phyloP scores from a whole-genome alignment of 108 stramenopile species.

The Cyclotella cryptica region DNA sequence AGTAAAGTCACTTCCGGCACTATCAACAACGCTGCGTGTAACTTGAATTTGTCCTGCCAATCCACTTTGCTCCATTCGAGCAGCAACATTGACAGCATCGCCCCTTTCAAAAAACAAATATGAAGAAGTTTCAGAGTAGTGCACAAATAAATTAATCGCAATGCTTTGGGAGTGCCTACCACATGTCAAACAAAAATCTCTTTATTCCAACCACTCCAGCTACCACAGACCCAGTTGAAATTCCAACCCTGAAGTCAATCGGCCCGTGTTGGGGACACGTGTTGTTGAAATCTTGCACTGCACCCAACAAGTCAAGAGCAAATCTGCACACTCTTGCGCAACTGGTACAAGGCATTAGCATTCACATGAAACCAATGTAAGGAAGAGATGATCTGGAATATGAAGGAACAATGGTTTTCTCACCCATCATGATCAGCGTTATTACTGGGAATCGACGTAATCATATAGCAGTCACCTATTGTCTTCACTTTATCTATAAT shows the following conservation, averaged over 20 bases:
- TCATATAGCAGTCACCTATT: constrained; percentile 58
- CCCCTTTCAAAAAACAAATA: constrained; percentile 14
- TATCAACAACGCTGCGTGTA: constrained; percentile 46
- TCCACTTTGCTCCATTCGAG: constrained; percentile 63
- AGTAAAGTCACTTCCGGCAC: constrained; percentile 25
- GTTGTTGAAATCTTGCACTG: constrained; percentile 43
- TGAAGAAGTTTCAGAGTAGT: background rate
- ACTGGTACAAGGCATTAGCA: background rate
- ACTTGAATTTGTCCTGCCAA: constrained; percentile 57
- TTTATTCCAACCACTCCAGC: constrained; percentile 65
- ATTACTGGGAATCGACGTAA: constrained; percentile 50
- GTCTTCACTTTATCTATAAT: constrained; percentile 19
- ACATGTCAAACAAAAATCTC: constrained; percentile 62
- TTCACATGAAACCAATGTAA: background rate
- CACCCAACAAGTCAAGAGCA: constrained; percentile 59
- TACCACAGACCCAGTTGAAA: constrained; percentile 60
- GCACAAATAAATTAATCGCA: background rate
- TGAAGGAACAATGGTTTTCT: background rate
- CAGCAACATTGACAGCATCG: constrained; percentile 54
- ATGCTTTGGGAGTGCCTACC: constrained; percentile 28
- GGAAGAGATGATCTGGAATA: no score
- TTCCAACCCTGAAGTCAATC: constrained; percentile 46
- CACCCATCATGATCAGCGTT: constrained; percentile 46
- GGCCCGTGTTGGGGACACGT: constrained; percentile 32
- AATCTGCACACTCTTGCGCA: constrained; percentile 58